Base-by-base conservation (phyloP, 768 basidiomycete species). In the Hortiboletus campestris region DNA sequence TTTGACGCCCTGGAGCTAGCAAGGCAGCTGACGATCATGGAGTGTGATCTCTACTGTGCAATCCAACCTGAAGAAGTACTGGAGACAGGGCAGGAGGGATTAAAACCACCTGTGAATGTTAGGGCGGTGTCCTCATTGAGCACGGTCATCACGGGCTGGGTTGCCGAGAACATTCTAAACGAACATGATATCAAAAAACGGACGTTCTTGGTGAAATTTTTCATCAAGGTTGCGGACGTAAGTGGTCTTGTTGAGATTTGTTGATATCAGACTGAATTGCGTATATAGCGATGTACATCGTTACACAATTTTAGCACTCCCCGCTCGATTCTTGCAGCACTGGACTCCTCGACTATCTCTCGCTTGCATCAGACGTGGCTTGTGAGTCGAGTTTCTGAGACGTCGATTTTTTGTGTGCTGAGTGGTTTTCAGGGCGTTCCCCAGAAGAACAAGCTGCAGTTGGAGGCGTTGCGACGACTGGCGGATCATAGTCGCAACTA, bases 301-400 rank as follows among this genome's bases (percentile, higher is more conserved):
- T 65, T 98, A 61, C 78, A 87, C 57, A 99, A 99, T 72, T 98
- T 89, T 69, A 96, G 94, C 62, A 94, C 94, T 6, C 84, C 94
- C 38, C 85, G 94, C 32, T 91, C 96, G 14, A 88, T 99, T 64
- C 77, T 98, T 47, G 95, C 94, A 10, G 96, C 96, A 6, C 78
- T 99, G 55, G 96, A 98, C 70, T 96, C 93, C 16, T 96, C 94
- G 17, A 97, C 93, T 2, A 95, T 99, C 61, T 83, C 93, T 22
- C 82, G 97, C 53, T 75, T 99, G 43, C 86, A 86, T 62, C 93
- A 94, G 74, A 98, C 96, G 0, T 98, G 96, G 96, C 79, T 82
- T 63, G 94, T 94, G 68, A 72, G 90, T 79, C n/a, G 14, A 31
- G 17, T 20, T 9, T 41, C 1, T 11, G 13, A 43, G 19, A 53